Evolutionary conservation across 306 rosid species (phyloP).

Genomic region (Fagus crenata): DNA sequence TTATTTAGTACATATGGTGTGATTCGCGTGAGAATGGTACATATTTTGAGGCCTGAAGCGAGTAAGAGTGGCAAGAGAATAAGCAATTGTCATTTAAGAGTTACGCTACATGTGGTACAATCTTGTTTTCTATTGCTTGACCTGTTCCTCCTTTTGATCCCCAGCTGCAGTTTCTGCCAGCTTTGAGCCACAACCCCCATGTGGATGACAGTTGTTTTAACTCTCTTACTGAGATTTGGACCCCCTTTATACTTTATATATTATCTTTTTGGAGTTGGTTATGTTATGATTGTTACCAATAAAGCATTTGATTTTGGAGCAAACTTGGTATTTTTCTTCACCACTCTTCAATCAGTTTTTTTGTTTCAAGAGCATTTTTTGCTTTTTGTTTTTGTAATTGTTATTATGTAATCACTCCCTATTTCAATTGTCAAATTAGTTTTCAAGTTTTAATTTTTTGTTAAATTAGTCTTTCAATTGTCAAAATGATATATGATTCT

Average conservation of each 20-base stretch:
- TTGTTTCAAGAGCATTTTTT: too few species aligned
- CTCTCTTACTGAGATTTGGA: not conserved
- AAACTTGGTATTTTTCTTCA: too few species aligned
- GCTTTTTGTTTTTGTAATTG: too few species aligned
- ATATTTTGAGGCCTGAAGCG: not conserved
- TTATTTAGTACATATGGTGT: not conserved
- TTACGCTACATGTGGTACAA: not conserved
- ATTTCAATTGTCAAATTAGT: too few species aligned
- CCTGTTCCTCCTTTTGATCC: not conserved
- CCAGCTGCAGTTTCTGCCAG: slow-evolving; percentile 13
- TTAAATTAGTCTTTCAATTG: too few species aligned
- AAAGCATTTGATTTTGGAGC: too few species aligned
- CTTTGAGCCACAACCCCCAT: not conserved
- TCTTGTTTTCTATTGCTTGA: not conserved
- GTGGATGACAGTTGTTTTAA: slow-evolving; percentile 23
- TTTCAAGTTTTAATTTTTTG: too few species aligned
- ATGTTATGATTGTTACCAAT: too few species aligned
- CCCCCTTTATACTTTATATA: not conserved
- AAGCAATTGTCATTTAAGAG: not conserved
- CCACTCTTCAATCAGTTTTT: too few species aligned
- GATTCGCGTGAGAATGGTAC: not conserved
- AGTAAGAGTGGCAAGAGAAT: not conserved
- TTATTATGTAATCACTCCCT: too few species aligned
- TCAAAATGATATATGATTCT: too few species aligned
- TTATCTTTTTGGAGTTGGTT: too few species aligned